Percentiles rank a stretch among this genome's conserved stretches.
phyloP scores from a whole-genome alignment of 345 rosid species.

The Nasturtium officinale region DNA sequence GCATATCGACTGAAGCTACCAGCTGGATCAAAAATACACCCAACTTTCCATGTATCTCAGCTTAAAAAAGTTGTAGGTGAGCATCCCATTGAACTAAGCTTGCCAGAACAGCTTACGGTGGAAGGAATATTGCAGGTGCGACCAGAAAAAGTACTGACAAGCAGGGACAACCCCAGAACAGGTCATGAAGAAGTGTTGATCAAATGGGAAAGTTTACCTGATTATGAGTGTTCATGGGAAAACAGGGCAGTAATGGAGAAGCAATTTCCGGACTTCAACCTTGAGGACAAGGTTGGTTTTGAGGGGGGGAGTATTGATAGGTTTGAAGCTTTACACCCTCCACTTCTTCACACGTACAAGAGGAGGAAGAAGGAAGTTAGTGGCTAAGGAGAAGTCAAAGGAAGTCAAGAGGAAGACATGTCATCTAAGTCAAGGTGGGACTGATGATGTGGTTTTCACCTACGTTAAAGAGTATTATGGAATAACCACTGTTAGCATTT shows the following conservation, averaged over 20 bases:
- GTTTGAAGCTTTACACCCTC: too few relatives aligned
- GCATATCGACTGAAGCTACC: background rate
- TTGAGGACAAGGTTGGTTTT: background rate
- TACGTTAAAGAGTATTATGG: too few relatives aligned
- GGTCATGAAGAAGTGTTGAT: background rate
- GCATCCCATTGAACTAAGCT: background rate
- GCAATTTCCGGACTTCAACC: background rate
- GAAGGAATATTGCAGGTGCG: accelerated
- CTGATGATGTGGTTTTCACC: too few relatives aligned
- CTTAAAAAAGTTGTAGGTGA: background rate
- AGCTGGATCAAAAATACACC: background rate
- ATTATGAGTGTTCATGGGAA: background rate
- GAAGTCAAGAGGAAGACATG: too few relatives aligned
- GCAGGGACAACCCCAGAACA: accelerated
- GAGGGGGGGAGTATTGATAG: background rate
- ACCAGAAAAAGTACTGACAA: accelerated
- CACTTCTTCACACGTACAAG: too few relatives aligned
- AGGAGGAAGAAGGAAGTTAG: too few relatives aligned
- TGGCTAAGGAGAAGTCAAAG: too few relatives aligned
- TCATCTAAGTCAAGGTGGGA: too few relatives aligned
- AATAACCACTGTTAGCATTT: too few relatives aligned
- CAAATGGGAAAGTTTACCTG: background rate
- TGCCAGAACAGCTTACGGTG: background rate
- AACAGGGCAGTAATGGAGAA: accelerated
- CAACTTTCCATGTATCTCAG: background rate